Evolutionary conservation across 2,329 filamentous ascomycete species (phyloP), one percentile per base, ranked within the genome.

Genomic region (Teratosphaeria epicoccoides): DNA sequence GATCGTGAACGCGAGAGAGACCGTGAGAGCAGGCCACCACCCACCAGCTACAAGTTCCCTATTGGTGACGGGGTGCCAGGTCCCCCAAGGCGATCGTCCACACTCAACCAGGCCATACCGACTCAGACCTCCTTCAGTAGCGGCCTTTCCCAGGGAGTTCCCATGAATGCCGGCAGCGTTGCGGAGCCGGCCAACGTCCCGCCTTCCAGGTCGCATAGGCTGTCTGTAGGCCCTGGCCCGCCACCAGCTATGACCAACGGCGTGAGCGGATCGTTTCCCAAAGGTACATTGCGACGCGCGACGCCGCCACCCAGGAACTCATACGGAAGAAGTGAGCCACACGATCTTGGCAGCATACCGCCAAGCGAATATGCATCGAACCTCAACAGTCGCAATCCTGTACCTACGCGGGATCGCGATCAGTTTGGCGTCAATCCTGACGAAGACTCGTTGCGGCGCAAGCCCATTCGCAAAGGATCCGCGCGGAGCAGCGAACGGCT

Each of bases 331-430:
- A 65, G 61, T 46, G 63, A 63, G 24, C 59, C 61, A 4, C 29
- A 55, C 7, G 57, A 62, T 37, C 37, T 63, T 20, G 55, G 54
- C 20, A 55, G 57, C 24, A 62, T 61, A 17, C 57, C 61, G 9
- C 12, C 57, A 6, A 56, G 53, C 4, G 54, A 65, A 25, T 63
- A 60, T 46, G 55, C 57, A 4, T 63, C 63, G 3, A 63, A 64
- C 43, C 52, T 62, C 7, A 57, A 64, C 45, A 56, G 28, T 7
- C 33, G 33, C n/a, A 40, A 40, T 9, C 14, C 33, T 40, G 11
- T 14, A 10, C n/a, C 7, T 11, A 17, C n/a, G 12, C 37, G 45
- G 5, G 22, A 49, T 22, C 43, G 52, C 22, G 45, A 51, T 52
- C 45, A 37, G 11, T 48, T 29, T 23, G 14, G 33, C 11, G 29